Percentiles rank a stretch among this genome's conserved stretches.
Evolutionary conservation across 805 yeast genomes (phyloP).

Genomic region (Nakazawaea anatomiae): DNA sequence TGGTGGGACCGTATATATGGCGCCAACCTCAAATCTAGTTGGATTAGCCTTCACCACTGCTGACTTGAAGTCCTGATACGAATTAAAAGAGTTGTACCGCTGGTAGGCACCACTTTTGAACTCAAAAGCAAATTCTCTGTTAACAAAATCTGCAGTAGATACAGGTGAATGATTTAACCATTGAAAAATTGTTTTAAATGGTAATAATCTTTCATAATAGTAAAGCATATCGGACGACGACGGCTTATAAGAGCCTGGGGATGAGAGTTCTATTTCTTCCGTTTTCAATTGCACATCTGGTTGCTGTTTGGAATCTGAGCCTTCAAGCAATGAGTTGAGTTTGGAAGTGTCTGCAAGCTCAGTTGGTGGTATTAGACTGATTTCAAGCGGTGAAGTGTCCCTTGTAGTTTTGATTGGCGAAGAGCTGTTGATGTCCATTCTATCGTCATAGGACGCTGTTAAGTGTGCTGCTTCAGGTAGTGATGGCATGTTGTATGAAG

Average conservation of each 20-base stretch:
- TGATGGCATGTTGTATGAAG: slow-evolving; percentile 6
- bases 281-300: not conserved
- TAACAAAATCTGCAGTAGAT: slow-evolving; percentile 69
- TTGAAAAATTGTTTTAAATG: slow-evolving; percentile 72
- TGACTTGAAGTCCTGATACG: slow-evolving; percentile 68
- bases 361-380: slow-evolving; percentile 1
- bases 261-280: not conserved
- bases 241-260: slow-evolving; percentile 19
- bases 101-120: slow-evolving; percentile 83
- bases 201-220: slow-evolving; percentile 66
- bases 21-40: slow-evolving; percentile 91
- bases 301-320: not conserved
- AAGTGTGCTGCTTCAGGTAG: not conserved
- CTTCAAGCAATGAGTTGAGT: not conserved
- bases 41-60: slow-evolving; percentile 74
- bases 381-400: slow-evolving; percentile 7
- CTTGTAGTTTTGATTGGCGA: slow-evolving; percentile 4
- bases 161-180: slow-evolving; percentile 88
- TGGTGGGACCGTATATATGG: slow-evolving; percentile 86
- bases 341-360: not conserved
- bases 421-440: not conserved
- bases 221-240: slow-evolving; percentile 62
- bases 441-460: not conserved
- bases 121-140: slow-evolving; percentile 93
- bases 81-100: slow-evolving; percentile 74